phyloP scores from a whole-genome alignment of 129 eudicot genomes.

The Pseudognaphalium luteoalbum region DNA sequence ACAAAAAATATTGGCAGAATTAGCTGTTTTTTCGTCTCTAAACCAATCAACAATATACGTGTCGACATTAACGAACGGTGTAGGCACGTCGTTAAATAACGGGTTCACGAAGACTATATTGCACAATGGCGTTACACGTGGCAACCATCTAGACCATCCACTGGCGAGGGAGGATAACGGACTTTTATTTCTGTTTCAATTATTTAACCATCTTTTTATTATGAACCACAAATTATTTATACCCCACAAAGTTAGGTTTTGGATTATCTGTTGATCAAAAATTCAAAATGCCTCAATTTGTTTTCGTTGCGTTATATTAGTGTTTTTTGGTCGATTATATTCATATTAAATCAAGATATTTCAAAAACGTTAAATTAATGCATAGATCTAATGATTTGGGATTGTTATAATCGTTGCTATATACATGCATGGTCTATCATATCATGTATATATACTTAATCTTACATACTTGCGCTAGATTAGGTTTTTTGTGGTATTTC shows the following conservation, averaged over 20 bases:
- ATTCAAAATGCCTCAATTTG: neutral
- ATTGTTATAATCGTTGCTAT: too few relatives aligned
- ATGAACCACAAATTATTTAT: too few relatives aligned
- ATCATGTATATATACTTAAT: too few relatives aligned
- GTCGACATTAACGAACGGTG: conserved; percentile 29
- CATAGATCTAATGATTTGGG: too few relatives aligned
- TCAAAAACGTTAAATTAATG: too few relatives aligned
- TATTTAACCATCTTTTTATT: neutral
- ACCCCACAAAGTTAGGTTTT: neutral
- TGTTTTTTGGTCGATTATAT: too few relatives aligned
- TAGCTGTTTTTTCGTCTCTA: neutral
- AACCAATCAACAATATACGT: conserved; percentile 20
- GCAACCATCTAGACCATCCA: neutral
- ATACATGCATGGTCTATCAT: too few relatives aligned
- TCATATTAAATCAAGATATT: too few relatives aligned
- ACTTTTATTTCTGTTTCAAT: neutral
- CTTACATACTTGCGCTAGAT: too few relatives aligned
- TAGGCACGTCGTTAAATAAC: conserved; percentile 29
- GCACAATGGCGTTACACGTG: neutral
- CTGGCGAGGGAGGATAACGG: neutral
- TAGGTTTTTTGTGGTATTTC: too few relatives aligned
- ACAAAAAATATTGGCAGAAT: neutral
- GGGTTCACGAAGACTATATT: neutral
- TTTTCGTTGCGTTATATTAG: too few relatives aligned
- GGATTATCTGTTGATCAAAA: neutral